Evolutionary conservation across 1,139 yeast genomes (phyloP).

Genomic region (Hansenula lynferdii): DNA sequence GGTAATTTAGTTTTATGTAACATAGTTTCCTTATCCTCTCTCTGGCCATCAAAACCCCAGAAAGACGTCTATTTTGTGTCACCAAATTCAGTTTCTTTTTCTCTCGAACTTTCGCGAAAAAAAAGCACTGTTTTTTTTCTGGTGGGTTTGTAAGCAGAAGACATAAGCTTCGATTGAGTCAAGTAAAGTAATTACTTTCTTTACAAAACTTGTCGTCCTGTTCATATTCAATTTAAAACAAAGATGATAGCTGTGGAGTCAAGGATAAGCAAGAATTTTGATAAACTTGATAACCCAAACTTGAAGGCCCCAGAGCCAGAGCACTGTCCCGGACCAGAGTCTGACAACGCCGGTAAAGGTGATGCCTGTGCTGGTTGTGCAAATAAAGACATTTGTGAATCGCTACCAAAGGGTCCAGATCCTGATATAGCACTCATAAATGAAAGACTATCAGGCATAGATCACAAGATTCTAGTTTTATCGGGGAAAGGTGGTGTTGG

Average conservation of each 20-base stretch:
- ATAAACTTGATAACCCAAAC: constrained; percentile 16
- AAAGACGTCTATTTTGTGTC: background rate
- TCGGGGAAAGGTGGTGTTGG: constrained; percentile 99
- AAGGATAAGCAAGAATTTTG: constrained; percentile 7
- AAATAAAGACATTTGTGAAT: constrained; percentile 83
- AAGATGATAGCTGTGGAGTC: constrained; percentile 18
- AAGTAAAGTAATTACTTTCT: no score
- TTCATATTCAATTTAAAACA: background rate
- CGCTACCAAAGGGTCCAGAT: constrained; percentile 92
- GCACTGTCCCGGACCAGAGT: constrained; percentile 98
- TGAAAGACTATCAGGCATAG: constrained; percentile 57
- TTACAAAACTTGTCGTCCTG: background rate
- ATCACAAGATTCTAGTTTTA: constrained; percentile 79
- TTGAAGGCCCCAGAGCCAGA: constrained; percentile 66
- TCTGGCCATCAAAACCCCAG: no score
- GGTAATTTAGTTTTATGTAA: no score
- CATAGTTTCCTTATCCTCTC: no score
- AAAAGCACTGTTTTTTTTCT: no score
- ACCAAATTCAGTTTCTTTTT: background rate
- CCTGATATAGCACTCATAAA: constrained; percentile 85
- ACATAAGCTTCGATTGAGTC: no score
- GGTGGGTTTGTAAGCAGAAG: no score
- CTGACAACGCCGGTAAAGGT: constrained; percentile 87
- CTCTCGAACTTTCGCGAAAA: no score
- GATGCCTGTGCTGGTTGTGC: constrained; percentile 97